Evolutionary conservation across 306 rosid species (phyloP).

Genomic region (Cicer yamashitae): DNA sequence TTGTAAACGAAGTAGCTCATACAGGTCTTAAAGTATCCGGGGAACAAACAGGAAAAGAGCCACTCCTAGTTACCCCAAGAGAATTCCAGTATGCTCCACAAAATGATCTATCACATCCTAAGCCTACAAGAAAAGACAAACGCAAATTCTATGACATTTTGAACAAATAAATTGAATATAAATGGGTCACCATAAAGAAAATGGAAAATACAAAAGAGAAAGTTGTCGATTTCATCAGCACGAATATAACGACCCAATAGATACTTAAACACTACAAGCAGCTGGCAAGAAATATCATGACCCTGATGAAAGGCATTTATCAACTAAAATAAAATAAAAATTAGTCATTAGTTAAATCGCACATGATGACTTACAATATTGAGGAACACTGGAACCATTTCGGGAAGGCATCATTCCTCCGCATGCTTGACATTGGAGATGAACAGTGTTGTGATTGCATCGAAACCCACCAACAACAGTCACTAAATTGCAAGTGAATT

Average conservation of each 20-base stretch:
- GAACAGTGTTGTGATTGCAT: slow-evolving; percentile 67
- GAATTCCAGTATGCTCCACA: slow-evolving; percentile 88
- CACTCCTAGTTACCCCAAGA: slow-evolving; percentile 55
- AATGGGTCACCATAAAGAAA: slow-evolving; percentile 37
- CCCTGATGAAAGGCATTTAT: slow-evolving; percentile 19
- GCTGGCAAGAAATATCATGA: slow-evolving; percentile 30
- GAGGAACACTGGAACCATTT: slow-evolving; percentile 57
- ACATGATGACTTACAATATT: slow-evolving; percentile 68
- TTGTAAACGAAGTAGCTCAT: slow-evolving; percentile 42
- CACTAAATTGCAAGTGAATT: slow-evolving; percentile 51
- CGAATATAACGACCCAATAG: slow-evolving; percentile 25
- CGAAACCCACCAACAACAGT: slow-evolving; percentile 66
- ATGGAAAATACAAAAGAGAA: slow-evolving; percentile 35
- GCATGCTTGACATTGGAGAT: slow-evolving; percentile 89
- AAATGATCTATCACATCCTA: slow-evolving; percentile 89
- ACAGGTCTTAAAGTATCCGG: slow-evolving; percentile 74
- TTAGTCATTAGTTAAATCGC: slow-evolving; percentile 35
- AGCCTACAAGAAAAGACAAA: slow-evolving; percentile 56
- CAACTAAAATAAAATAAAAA: neutral
- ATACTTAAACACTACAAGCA: slow-evolving; percentile 2
- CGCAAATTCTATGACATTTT: slow-evolving; percentile 11
- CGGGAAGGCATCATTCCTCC: slow-evolving; percentile 98
- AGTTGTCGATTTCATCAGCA: slow-evolving; percentile 1
- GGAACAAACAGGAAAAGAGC: slow-evolving; percentile 64
- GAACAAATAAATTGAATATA: slow-evolving; percentile 11